Evolutionary conservation across 352 stramenopile species (phyloP).

Genomic region (Pseudoperonospora humuli): DNA sequence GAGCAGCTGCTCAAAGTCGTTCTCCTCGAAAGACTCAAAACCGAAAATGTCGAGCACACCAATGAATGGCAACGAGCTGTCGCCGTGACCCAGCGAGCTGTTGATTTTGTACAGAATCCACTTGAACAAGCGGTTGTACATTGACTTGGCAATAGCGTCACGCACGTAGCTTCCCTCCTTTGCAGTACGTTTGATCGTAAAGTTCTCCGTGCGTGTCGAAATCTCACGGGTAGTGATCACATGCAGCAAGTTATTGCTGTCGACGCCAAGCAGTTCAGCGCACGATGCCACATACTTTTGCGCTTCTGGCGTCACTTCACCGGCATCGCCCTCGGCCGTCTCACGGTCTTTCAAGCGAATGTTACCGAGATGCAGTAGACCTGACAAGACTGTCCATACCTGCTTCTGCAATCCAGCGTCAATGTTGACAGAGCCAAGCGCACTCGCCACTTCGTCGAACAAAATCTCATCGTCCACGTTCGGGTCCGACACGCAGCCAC

Average conservation of each 20-base stretch:
- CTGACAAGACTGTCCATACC: constrained; percentile 70
- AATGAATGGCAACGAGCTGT: constrained; percentile 76
- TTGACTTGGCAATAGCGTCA: constrained; percentile 91
- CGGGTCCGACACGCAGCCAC: constrained; percentile 67
- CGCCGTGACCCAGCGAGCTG: constrained; percentile 71
- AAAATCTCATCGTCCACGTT: constrained; percentile 85
- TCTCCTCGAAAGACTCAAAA: constrained; percentile 94
- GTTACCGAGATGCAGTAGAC: constrained; percentile 78
- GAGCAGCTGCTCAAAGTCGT: constrained; percentile 87
- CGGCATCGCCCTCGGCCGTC: constrained; percentile 68
- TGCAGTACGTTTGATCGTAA: constrained; percentile 68
- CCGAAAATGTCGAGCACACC: constrained; percentile 96
- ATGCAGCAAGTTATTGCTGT: constrained; percentile 44
- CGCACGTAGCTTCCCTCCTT: constrained; percentile 79
- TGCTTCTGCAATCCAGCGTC: constrained; percentile 56
- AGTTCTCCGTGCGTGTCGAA: constrained; percentile 69
- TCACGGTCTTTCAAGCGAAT: constrained; percentile 68
- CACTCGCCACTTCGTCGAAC: constrained; percentile 78
- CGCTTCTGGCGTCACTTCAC: constrained; percentile 50
- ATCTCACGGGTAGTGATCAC: constrained; percentile 81
- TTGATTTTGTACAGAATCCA: constrained; percentile 82
- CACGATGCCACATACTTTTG: constrained; percentile 47
- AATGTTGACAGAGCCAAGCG: constrained; percentile 72
- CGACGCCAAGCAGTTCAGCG: constrained; percentile 66
- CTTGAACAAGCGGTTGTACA: constrained; percentile 89